Conservation (phyloP, 2,329 filamentous ascomycete genomes). For the Plenodomus lindquistii region DNA sequence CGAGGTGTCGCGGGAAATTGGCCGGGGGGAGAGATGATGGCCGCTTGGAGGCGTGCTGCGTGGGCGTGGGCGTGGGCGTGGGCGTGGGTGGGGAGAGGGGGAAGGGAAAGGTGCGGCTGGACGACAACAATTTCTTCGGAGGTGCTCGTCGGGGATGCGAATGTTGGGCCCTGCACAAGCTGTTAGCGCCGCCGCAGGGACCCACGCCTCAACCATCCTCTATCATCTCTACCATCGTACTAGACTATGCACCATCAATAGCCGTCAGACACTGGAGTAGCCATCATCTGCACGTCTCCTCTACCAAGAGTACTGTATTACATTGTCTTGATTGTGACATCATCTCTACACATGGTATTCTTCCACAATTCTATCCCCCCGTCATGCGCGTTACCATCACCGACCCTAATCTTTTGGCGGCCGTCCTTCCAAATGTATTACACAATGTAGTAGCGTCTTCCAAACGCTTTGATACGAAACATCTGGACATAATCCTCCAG, state of each 20-base stretch:
- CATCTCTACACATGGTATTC: not conserved
- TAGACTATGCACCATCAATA: no score
- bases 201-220: conserved; percentile 1
- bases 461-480: conserved; percentile 20
- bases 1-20: conserved; percentile 23
- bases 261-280: no score
- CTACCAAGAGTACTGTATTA: no score
- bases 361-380: conserved; percentile 1
- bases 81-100: no score
- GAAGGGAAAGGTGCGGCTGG: conserved; percentile 29
- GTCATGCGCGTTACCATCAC: conserved; percentile 27
- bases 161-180: conserved; percentile 17
- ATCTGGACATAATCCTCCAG: conserved; percentile 12
- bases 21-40: conserved; percentile 31
- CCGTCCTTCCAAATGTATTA: conserved; percentile 28
- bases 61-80: no score
- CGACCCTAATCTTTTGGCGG: conserved; percentile 12
- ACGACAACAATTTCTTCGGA: conserved; percentile 25
- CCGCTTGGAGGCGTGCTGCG: conserved; percentile 20
- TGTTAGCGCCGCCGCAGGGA: conserved; percentile 3
- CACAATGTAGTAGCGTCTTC: conserved; percentile 28
- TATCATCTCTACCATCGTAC: no score
- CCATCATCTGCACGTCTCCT: no score
- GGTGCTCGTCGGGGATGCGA: conserved; percentile 20
- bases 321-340: no score